Evolutionary conservation across 2,329 filamentous ascomycete species (phyloP).

Genomic region (Blastomyces silverae): DNA sequence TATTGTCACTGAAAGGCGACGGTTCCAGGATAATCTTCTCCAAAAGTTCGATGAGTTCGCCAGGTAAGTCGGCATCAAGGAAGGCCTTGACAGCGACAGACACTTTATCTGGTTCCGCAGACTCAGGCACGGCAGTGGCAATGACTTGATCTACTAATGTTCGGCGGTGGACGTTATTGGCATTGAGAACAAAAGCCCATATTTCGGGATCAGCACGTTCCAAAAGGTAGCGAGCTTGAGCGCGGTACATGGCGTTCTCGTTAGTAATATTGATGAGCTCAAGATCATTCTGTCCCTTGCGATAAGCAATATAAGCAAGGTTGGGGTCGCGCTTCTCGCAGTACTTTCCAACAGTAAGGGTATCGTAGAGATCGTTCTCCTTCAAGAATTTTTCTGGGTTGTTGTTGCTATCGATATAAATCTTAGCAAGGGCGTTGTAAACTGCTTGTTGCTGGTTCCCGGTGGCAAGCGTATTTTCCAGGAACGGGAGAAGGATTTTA

Average conservation of each 20-base stretch:
- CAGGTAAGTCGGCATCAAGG: slow-evolving; percentile 81
- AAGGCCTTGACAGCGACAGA: slow-evolving; percentile 91
- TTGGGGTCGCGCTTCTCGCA: slow-evolving; percentile 98
- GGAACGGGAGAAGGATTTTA: slow-evolving; percentile 91
- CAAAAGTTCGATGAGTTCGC: slow-evolving; percentile 90
- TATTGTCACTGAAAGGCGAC: slow-evolving; percentile 96
- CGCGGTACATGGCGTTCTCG: slow-evolving; percentile 99
- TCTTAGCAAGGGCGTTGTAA: slow-evolving; percentile 96
- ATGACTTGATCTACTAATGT: slow-evolving; percentile 95
- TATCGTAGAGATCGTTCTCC: slow-evolving; percentile 95
- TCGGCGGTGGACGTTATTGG: slow-evolving; percentile 91
- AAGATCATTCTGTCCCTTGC: slow-evolving; percentile 93
- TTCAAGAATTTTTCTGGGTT: slow-evolving; percentile 96
- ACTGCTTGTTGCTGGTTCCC: slow-evolving; percentile 96
- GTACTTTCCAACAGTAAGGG: slow-evolving; percentile 88
- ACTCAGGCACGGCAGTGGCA: slow-evolving; percentile 88
- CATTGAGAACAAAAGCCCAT: slow-evolving; percentile 89
- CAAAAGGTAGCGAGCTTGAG: slow-evolving; percentile 90
- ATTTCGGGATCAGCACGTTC: slow-evolving; percentile 85
- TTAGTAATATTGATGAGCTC: slow-evolving; percentile 98
- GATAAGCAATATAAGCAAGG: slow-evolving; percentile 87
- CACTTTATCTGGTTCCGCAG: slow-evolving; percentile 87
- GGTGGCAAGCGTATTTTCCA: slow-evolving; percentile 79
- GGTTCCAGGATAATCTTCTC: slow-evolving; percentile 99
- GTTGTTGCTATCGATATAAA: slow-evolving; percentile 98